Conservation (phyloP, 192 early-diverging fungal genomes). For the Phlyctochytrium bullatum region DNA sequence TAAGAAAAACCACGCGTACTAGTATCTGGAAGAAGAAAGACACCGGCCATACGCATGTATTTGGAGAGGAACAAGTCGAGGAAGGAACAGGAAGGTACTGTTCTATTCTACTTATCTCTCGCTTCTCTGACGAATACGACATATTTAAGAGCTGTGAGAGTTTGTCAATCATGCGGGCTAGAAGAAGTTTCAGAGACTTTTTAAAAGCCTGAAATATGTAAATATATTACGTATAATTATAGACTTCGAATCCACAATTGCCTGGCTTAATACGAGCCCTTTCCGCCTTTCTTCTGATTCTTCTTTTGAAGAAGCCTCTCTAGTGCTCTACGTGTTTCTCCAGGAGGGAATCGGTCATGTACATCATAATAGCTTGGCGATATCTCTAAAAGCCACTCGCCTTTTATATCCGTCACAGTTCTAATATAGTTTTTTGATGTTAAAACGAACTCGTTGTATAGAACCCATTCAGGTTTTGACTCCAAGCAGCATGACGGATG, state of each 20-base stretch:
- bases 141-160: too few relatives aligned
- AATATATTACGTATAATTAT: too few relatives aligned
- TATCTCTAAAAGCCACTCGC: slow-evolving; percentile 69
- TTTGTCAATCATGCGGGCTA: too few relatives aligned
- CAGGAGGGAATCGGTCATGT: slow-evolving; percentile 77
- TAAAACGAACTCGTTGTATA: slow-evolving; percentile 99
- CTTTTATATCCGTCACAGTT: slow-evolving; percentile 83
- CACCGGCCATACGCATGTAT: not conserved
- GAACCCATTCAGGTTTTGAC: slow-evolving; percentile 96
- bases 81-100: too few relatives aligned
- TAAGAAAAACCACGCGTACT: not conserved
- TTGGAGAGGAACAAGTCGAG: not conserved
- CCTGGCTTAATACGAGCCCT: too few relatives aligned
- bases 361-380: slow-evolving; percentile 93
- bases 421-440: slow-evolving; percentile 96
- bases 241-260: too few relatives aligned
- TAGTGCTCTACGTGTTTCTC: slow-evolving; percentile 81
- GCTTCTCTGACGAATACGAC: too few relatives aligned
- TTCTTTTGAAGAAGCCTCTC: slow-evolving; percentile 66
- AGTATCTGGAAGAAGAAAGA: not conserved
- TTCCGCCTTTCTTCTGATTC: slow-evolving; percentile 39
- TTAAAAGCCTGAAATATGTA: too few relatives aligned
- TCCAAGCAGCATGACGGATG: slow-evolving; percentile 89
- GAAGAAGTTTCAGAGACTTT: too few relatives aligned
- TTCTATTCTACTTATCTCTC: too few relatives aligned